A percentile compares a stretch with the other conserved stretches of the same genome.
These are phyloP conservation scores for Helminthosporium solani DNA, from an alignment of 2,329 filamentous ascomycete species.

Conservation along the genomic window DNA sequence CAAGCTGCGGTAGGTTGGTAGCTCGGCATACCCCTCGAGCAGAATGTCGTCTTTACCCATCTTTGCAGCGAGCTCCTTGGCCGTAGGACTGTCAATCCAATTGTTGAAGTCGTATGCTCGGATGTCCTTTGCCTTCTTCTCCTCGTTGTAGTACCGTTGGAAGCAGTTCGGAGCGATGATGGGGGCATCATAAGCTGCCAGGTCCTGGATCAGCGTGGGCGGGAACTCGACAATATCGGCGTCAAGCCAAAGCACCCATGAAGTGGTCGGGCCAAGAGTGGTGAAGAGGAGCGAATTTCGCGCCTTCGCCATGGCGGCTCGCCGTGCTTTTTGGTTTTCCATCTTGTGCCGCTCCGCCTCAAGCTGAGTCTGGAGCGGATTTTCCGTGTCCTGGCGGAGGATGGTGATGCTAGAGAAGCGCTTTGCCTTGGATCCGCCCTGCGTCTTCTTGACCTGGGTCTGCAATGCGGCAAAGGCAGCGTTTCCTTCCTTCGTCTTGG, in stretches of 20 bases:
- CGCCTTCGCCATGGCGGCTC: slow-evolving; percentile 88
- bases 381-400: slow-evolving; percentile 90
- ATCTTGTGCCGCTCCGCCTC: slow-evolving; percentile 91
- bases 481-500: slow-evolving; percentile 90
- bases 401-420: slow-evolving; percentile 94
- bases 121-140: slow-evolving; percentile 71
- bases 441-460: slow-evolving; percentile 79
- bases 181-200: slow-evolving; percentile 83
- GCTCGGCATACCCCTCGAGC: slow-evolving; percentile 87
- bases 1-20: slow-evolving; percentile 85
- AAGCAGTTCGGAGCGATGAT: slow-evolving; percentile 95
- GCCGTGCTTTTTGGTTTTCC: slow-evolving; percentile 79
- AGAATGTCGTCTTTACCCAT: slow-evolving; percentile 93
- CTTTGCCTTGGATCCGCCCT: slow-evolving; percentile 75
- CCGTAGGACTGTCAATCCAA: slow-evolving; percentile 87
- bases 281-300: slow-evolving; percentile 95
- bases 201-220: slow-evolving; percentile 80
- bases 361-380: slow-evolving; percentile 74
- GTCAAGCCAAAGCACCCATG: slow-evolving; percentile 97
- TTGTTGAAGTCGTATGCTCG: slow-evolving; percentile 96
- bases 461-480: slow-evolving; percentile 80
- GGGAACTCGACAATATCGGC: slow-evolving; percentile 90
- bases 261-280: slow-evolving; percentile 83
- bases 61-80: slow-evolving; percentile 69
- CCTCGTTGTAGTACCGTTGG: slow-evolving; percentile 71